Conservation (phyloP, 805 yeast genomes). For the Kuraishia molischiana region DNA sequence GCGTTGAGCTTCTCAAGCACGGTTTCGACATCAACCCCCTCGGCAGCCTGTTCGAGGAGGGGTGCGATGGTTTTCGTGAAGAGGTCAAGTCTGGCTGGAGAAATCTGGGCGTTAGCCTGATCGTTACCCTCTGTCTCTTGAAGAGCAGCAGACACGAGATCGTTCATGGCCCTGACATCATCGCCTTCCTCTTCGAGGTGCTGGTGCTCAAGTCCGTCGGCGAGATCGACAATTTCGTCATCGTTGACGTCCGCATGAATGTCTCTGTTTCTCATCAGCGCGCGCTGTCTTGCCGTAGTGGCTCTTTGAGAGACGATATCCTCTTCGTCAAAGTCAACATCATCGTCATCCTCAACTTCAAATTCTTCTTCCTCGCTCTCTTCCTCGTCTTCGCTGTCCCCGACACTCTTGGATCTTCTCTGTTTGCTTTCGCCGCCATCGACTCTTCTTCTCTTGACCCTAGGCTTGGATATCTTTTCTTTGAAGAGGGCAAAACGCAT, state of each 20-base stretch:
- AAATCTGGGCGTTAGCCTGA: constrained; percentile 24
- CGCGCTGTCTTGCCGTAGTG: constrained; percentile 10
- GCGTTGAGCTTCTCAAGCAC: constrained; percentile 11
- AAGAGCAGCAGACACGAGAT: constrained; percentile 8
- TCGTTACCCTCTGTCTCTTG: constrained; percentile 8
- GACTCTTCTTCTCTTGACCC: constrained; percentile 14
- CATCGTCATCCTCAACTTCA: constrained; percentile 14
- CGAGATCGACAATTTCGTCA: constrained; percentile 4
- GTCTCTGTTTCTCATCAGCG: constrained; percentile 4
- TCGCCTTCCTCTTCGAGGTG: constrained; percentile 9
- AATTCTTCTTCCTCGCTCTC: constrained; percentile 9
- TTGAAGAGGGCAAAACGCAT: constrained; percentile 80
- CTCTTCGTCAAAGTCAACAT: constrained; percentile 13
- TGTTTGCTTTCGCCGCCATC: neutral
- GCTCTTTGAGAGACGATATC: constrained; percentile 8
- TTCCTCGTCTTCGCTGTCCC: constrained; percentile 22
- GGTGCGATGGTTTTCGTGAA: no score
- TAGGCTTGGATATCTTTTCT: constrained; percentile 36
- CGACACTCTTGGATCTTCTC: constrained; percentile 13
- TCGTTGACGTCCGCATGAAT: constrained; percentile 6
- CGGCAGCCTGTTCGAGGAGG: no score
- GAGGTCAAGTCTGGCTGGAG: constrained; percentile 40
- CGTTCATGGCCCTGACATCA: constrained; percentile 7
- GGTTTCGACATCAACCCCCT: no score
- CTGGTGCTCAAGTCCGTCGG: constrained; percentile 2